These are phyloP conservation scores for Apiospora arundinis DNA, from an alignment of 2,329 filamentous ascomycete genomes.

Conservation along the genomic window DNA sequence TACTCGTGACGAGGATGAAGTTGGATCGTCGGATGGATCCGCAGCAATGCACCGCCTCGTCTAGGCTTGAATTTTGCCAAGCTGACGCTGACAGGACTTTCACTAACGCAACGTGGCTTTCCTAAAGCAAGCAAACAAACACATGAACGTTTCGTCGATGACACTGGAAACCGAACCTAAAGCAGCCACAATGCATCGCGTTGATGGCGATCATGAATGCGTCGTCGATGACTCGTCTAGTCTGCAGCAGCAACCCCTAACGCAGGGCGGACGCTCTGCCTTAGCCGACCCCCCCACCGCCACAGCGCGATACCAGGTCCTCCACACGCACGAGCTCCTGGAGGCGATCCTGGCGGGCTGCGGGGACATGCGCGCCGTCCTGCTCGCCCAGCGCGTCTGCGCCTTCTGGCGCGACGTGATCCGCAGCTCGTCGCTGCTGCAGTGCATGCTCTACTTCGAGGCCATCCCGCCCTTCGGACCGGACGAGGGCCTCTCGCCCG, in stretches of 20 bases:
- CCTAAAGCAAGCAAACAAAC: neutral
- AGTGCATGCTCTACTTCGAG: slow-evolving; percentile 6
- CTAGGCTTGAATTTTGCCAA: too few relatives aligned
- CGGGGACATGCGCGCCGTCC: slow-evolving; percentile 10
- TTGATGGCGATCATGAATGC: neutral
- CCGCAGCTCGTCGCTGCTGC: neutral
- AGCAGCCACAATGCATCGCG: neutral
- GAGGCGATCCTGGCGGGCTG: neutral
- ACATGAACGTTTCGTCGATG: neutral
- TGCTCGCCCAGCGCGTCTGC: slow-evolving; percentile 8
- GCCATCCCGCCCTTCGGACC: neutral
- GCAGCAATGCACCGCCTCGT: too few relatives aligned
- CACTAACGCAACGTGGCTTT: too few relatives aligned
- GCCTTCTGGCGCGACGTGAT: neutral
- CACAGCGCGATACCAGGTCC: neutral
- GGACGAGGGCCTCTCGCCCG: slow-evolving; percentile 1
- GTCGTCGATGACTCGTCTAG: neutral
- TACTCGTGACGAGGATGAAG: too few relatives aligned
- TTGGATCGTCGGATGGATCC: too few relatives aligned
- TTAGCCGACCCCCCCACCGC: neutral
- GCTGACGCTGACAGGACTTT: too few relatives aligned
- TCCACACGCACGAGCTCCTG: slow-evolving; percentile 5
- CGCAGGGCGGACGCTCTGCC: neutral
- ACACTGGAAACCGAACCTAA: neutral
- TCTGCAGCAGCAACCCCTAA: neutral